These are phyloP conservation scores for Paraleonurus japonicus DNA, from an alignment of 257 asterid genomes.

Conservation along the genomic window DNA sequence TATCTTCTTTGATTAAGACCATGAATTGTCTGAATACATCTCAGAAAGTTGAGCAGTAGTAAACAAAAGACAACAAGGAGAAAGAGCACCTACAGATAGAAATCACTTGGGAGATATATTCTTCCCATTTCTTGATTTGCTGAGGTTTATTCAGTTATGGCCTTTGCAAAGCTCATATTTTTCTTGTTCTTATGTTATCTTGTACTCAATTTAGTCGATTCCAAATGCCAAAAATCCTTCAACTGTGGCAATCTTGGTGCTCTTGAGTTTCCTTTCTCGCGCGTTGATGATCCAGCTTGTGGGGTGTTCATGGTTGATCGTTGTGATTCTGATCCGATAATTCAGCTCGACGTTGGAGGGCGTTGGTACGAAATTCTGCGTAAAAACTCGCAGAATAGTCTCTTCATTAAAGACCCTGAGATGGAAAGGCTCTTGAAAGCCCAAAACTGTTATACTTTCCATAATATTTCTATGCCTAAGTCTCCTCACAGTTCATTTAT, in stretches of 20 bases:
- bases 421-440: not conserved
- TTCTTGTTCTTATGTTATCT: not conserved
- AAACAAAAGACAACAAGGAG: not conserved
- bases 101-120: not conserved
- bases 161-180: not conserved
- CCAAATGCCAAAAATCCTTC: conserved; percentile 30
- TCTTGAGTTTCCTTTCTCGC: conserved; percentile 35
- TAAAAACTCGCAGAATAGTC: not conserved
- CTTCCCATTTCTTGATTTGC: not conserved
- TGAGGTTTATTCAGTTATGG: not conserved
- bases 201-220: conserved; percentile 16
- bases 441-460: conserved; percentile 10
- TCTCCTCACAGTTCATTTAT: conserved; percentile 23
- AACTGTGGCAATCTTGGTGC: conserved; percentile 25
- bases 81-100: not conserved
- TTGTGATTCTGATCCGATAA: conserved; percentile 7
- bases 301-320: conserved; percentile 34
- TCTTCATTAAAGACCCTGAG: not conserved
- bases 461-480: not conserved
- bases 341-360: conserved; percentile 21
- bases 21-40: conserved; percentile 15
- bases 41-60: not conserved
- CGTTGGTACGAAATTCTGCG: not conserved
- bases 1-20: not conserved
- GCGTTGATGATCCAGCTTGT: conserved; percentile 9